Percentiles rank a stretch among this genome's conserved stretches.
These are phyloP conservation scores for Venturia aucupariae DNA, from an alignment of 2,329 filamentous ascomycete genomes.

Conservation along the genomic window DNA sequence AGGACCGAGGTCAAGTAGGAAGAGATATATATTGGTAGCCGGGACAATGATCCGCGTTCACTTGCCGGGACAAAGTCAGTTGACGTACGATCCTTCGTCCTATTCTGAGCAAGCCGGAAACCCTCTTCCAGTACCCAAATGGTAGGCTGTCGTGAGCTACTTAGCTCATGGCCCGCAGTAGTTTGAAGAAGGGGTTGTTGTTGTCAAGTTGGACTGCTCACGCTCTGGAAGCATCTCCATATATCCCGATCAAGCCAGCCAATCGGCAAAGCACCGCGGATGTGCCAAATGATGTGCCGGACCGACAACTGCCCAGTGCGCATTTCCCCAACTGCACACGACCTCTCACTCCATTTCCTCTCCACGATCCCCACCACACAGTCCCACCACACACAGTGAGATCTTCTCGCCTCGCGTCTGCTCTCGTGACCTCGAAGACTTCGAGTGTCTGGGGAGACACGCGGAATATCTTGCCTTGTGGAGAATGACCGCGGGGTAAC, in stretches of 20 bases:
- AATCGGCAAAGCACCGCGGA: background rate
- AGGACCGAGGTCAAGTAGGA: background rate
- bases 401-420: background rate
- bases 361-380: background rate
- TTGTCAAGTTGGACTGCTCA: background rate
- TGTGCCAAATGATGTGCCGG: background rate
- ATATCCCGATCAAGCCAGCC: background rate
- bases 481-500: background rate
- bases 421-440: background rate
- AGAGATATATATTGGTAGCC: background rate
- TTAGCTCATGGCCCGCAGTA: background rate
- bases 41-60: background rate
- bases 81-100: background rate
- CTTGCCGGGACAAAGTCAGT: background rate
- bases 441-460: background rate
- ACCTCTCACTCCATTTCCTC: background rate
- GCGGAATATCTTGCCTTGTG: background rate
- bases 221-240: background rate
- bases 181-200: background rate
- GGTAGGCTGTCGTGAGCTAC: background rate
- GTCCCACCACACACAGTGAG: background rate
- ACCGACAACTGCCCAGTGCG: background rate
- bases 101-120: background rate
- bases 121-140: background rate
- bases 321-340: background rate